Evolutionary conservation across 768 basidiomycete species (phyloP).

Genomic region (Boletus reticuloceps): DNA sequence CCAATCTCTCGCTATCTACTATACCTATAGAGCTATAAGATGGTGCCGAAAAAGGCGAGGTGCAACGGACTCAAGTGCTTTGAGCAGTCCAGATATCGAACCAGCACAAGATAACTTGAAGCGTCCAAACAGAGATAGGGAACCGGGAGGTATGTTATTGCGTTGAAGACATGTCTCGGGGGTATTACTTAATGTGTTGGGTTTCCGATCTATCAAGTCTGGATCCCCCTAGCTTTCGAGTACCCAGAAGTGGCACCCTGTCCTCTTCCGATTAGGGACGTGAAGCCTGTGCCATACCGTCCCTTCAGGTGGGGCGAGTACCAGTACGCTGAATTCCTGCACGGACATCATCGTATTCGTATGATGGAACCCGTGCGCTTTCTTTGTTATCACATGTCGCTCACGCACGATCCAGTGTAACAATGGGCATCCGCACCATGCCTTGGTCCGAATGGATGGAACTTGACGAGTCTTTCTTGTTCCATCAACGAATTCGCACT

Average conservation of each 20-base stretch:
- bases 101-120: neutral
- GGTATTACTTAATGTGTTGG: neutral
- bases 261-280: constrained; percentile 36
- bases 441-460: constrained; percentile 76
- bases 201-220: constrained; percentile 37
- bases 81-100: neutral
- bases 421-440: constrained; percentile 74
- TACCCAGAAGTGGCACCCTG: constrained; percentile 53
- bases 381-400: neutral
- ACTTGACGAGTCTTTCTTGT: constrained; percentile 57
- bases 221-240: constrained; percentile 49
- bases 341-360: neutral
- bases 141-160: constrained; percentile 25
- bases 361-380: neutral
- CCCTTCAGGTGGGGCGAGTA: constrained; percentile 67
- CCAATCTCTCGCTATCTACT: constrained; percentile 16
- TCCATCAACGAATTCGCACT: constrained; percentile 56
- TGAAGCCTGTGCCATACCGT: constrained; percentile 64
- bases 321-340: constrained; percentile 46
- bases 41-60: constrained; percentile 2
- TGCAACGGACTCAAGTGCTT: neutral
- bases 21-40: constrained; percentile 8
- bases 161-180: neutral
- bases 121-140: constrained; percentile 19
- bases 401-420: constrained; percentile 43